These are phyloP conservation scores for Carallia brachiata DNA, from an alignment of 345 rosid species.

Conservation along the genomic window DNA sequence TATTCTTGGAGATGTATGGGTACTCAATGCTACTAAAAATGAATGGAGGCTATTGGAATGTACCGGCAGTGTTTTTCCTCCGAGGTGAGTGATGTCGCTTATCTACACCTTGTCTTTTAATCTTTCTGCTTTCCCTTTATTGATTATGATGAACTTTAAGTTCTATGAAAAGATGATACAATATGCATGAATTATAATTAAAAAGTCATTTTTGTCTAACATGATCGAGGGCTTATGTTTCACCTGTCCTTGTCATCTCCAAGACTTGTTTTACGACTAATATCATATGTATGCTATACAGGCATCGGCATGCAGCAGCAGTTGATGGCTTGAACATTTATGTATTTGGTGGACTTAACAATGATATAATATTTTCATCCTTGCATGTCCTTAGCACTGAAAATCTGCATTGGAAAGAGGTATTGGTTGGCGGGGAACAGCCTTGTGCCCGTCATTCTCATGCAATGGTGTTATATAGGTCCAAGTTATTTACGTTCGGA, in stretches of 20 bases:
- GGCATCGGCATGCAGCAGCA: conserved; percentile 92
- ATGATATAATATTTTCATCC: conserved; percentile 52
- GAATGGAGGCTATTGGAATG: conserved; percentile 62
- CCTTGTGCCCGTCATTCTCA: conserved; percentile 91
- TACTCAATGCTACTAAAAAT: conserved; percentile 38
- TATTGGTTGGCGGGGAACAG: conserved; percentile 47
- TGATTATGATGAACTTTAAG: not conserved
- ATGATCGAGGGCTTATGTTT: not conserved
- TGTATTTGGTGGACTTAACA: conserved; percentile 76
- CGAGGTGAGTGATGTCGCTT: conserved; percentile 58
- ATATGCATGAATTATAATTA: not conserved
- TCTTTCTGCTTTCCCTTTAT: not conserved
- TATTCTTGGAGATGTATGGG: conserved; percentile 77
- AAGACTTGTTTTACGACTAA: conserved; percentile 10
- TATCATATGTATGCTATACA: conserved; percentile 26
- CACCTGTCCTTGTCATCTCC: conserved; percentile 1
- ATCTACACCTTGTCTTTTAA: not conserved
- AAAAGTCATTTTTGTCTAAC: not conserved
- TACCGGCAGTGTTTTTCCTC: conserved; percentile 53
- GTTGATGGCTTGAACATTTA: conserved; percentile 65
- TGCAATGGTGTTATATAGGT: conserved; percentile 66
- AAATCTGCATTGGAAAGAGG: conserved; percentile 61
- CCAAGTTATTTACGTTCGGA: conserved; percentile 70
- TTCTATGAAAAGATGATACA: not conserved
- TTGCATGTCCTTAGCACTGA: conserved; percentile 53